These are phyloP conservation scores for Musa itinerans DNA, from an alignment of 176 grass and related monocot genomes.

Conservation along the genomic window DNA sequence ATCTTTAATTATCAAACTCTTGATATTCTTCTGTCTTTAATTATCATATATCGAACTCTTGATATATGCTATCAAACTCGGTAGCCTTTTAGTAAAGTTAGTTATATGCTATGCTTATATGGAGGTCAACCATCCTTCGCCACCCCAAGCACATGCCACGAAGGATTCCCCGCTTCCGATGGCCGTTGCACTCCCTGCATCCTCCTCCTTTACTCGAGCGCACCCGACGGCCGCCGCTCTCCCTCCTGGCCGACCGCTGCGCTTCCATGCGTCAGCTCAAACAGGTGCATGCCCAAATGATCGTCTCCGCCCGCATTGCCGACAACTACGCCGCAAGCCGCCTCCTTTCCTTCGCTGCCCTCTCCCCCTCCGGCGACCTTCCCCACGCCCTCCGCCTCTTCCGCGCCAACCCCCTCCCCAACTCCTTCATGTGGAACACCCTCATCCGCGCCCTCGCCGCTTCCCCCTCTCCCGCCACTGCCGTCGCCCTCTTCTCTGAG, in stretches of 20 bases:
- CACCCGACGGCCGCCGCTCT: constrained; percentile 10
- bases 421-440: constrained; percentile 43
- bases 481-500: constrained; percentile 23
- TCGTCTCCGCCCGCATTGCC: constrained; percentile 34
- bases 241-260: constrained; percentile 38
- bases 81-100: no score
- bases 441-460: constrained; percentile 29
- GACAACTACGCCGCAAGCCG: constrained; percentile 40
- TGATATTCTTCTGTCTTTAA: no score
- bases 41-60: no score
- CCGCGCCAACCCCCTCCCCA: constrained; percentile 22
- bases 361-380: constrained; percentile 22
- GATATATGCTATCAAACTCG: no score
- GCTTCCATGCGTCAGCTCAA: constrained; percentile 11
- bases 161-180: no score
- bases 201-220: neutral
- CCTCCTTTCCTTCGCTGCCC: constrained; percentile 25
- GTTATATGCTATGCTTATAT: no score
- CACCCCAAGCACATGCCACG: no score
- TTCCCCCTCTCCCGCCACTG: constrained; percentile 18
- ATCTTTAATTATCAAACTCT: no score
- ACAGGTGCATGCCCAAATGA: constrained; percentile 35
- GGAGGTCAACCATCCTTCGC: no score
- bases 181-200: neutral
- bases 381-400: constrained; percentile 26